Base-by-base conservation (phyloP, 495 filamentous ascomycete species). In the Aspergillus homomorphus region DNA sequence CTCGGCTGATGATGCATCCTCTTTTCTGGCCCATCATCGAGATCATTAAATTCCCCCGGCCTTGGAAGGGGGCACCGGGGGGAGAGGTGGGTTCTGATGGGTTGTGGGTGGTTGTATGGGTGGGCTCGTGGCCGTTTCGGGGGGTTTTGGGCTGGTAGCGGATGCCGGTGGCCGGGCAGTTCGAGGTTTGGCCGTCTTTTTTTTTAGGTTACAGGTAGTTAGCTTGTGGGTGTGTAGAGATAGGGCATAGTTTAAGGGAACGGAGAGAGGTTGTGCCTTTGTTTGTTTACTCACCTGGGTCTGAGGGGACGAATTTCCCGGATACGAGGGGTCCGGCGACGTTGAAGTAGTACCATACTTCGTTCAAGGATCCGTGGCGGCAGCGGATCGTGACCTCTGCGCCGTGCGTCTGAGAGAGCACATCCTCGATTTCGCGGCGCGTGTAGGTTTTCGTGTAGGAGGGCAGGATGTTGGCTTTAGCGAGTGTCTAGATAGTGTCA, bases 321-420 rank as follows among this genome's bases (percentile, higher is more conserved):
- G 80, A 86, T 66, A 91, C 88, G 42, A 96, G 70, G 56, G 82
- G 86, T 26, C 92, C 92, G 51, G 82, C 81, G 12, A 96, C 83
- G 62, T 92, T 87, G 75, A 87, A 96, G 59, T 85, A 83, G 66
- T 96, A 96, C 88, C 89, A 94, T 21, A 90, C 84, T 73, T 95
- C 87, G 63, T 91, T 87, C 23, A 96, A 72, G 9, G 76, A 67
- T 20, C 77, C 76, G 12, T 70, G 68, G 0, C 66, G 69, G 71
- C 92, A 96, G 46, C 86, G 82, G 7, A 96, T 76, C 15, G 86
- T 85, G 9, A 91, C 89, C 2, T 77, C 72, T 16, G 82, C 78
- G 18, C 89, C 89, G 59, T 87, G 87, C 30, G 81, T 83, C 8
- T 67, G 62, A 33, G 80, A 74, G n/a, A 96, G 75, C 3, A 88